Percentiles rank a stretch among this genome's conserved stretches.
Evolutionary conservation across 2,329 filamentous ascomycete genomes (phyloP).

Genomic region (Aspergillus pseudoterreus): DNA sequence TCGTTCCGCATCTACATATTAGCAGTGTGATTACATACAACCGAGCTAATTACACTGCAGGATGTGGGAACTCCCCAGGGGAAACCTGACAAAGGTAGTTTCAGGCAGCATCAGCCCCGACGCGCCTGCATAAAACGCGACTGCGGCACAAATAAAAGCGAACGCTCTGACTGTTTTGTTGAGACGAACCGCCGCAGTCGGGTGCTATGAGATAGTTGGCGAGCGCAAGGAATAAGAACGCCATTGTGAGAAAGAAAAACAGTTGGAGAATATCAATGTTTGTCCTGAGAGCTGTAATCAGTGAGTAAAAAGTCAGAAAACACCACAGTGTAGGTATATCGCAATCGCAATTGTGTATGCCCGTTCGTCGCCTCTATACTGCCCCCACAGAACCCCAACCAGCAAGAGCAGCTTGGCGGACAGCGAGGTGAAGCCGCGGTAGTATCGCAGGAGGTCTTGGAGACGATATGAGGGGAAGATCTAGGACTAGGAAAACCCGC

Average conservation of each 20-base stretch:
- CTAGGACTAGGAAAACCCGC: too few species aligned
- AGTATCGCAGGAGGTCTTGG: too few species aligned
- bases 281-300: slow-evolving; percentile 55
- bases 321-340: slow-evolving; percentile 60
- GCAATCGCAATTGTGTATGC: slow-evolving; percentile 52
- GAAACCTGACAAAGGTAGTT: slow-evolving; percentile 42
- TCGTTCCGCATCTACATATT: too few species aligned
- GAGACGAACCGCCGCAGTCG: slow-evolving; percentile 38
- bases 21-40: too few species aligned
- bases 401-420: too few species aligned
- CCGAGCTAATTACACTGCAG: background rate
- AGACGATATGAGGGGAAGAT: too few species aligned
- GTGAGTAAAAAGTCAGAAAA: slow-evolving; percentile 55
- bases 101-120: slow-evolving; percentile 40
- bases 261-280: slow-evolving; percentile 57
- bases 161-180: slow-evolving; percentile 45
- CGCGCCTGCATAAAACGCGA: slow-evolving; percentile 42
- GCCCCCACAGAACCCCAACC: too few species aligned
- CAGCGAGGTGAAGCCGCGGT: too few species aligned
- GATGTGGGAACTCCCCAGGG: slow-evolving; percentile 28
- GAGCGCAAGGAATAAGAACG: slow-evolving; percentile 56
- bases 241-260: slow-evolving; percentile 56
- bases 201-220: slow-evolving; percentile 47
- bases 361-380: slow-evolving; percentile 38
- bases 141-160: slow-evolving; percentile 33